A percentile compares a stretch with the other conserved stretches of the same genome.
phyloP scores from a whole-genome alignment of 805 yeast species.

The Metahyphopichia silvanorum region DNA sequence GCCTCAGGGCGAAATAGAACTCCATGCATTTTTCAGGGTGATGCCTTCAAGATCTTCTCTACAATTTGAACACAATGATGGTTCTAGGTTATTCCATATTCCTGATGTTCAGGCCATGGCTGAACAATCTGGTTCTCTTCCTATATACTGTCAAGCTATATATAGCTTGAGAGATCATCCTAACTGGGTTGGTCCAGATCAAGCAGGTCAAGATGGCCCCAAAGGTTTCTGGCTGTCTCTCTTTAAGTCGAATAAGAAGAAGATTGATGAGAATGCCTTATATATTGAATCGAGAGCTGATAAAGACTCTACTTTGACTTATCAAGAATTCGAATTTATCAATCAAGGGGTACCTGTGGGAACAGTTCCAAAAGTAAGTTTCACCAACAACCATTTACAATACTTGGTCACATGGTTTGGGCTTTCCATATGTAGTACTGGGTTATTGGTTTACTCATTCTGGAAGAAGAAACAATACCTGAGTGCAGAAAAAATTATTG shows the following conservation, averaged over 20 bases:
- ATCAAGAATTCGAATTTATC: conserved; percentile 52
- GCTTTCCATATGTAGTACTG: conserved; percentile 66
- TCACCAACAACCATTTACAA: conserved; percentile 87
- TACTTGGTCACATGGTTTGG: conserved; percentile 96
- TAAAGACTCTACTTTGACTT: conserved; percentile 32
- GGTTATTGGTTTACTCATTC: conserved; percentile 48
- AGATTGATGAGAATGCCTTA: conserved; percentile 9
- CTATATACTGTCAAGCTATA: conserved; percentile 74
- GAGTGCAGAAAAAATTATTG: conserved; percentile 38
- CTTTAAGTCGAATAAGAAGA: conserved; percentile 2
- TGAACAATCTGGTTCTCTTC: conserved; percentile 57
- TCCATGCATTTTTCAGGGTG: conserved; percentile 70
- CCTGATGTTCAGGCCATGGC: conserved; percentile 85
- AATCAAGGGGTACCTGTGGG: conserved; percentile 91
- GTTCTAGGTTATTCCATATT: conserved; percentile 68
- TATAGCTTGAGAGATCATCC: conserved; percentile 65
- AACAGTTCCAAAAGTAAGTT: conserved; percentile 70
- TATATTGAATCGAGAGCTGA: conserved; percentile 17
- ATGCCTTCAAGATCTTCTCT: conserved; percentile 61
- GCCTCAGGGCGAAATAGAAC: conserved; percentile 68
- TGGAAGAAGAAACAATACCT: conserved; percentile 25
- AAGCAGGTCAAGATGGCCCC: conserved; percentile 1
- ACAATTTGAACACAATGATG: conserved; percentile 67
- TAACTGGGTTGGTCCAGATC: conserved; percentile 30
- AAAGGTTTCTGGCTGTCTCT: conserved; percentile 37